Evolutionary conservation across 805 yeast species (phyloP), one percentile per base, ranked within the genome.

Genomic region (Nakazawaea laoshanensis): DNA sequence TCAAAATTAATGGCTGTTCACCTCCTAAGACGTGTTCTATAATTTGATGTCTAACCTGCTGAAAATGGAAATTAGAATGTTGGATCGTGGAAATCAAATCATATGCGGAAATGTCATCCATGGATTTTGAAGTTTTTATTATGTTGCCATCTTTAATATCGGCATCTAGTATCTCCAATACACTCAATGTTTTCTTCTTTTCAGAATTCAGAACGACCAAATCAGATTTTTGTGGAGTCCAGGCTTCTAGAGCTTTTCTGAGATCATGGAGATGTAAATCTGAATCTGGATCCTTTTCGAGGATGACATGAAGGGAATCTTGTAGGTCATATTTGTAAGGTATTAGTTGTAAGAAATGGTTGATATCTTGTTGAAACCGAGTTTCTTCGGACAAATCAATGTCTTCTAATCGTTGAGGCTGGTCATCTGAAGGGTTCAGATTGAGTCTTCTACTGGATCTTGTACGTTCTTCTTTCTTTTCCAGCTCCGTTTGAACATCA

Each of bases 391-490:
- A 22, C 16, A 27, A 29, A 7, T 35, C 40, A 11, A 25, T 29
- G 7, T 40, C 41, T 25, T 29, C 21, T 2, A 27, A 11, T n/a
- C 17, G 36, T 12, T 19, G 28, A 9, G 36, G 30, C 11, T 26
- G 33, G 9, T 24, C 37, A 3, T 25, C 33, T n/a, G 24, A 12
- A 13, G 19, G 19, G 10, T 15, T 29, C 16, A 17, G 29, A 26
- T 36, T 35, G 27, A 59, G 53, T 16, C 70, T 42, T 41, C 65
- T 67, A 37, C 69, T 65, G 7, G 55, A 43, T 38, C 68, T 44
- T 30, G 55, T 63, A 9, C 49, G 50, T 31, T 22, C 23, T 15
- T 33, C 36, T 11, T 13, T 18, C 26, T 25, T 14, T 25, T 10
- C 26, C 7, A 11, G 19, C 18, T 20, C 26, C 4, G 12, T n/a